Evolutionary conservation across 1,139 yeast genomes (phyloP), one percentile per base, ranked within the genome.

Genomic region (Taphrina betulina): DNA sequence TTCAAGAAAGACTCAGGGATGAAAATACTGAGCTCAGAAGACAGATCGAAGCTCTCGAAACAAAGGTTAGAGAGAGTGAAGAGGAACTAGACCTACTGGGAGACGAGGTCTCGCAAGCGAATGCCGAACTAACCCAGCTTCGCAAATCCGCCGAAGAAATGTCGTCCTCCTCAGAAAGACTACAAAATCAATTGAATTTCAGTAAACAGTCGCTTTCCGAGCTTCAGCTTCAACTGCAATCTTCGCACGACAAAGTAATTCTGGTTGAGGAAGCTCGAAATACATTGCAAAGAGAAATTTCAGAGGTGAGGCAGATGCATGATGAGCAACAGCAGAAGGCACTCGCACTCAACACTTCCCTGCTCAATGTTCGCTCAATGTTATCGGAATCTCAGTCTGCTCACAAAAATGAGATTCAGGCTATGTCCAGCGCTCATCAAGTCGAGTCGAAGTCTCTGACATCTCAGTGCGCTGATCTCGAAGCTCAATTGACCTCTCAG

Each of bases 1-100:
- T 36, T 3, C 53, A 48, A n/a, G 57, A 59, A 3, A 56, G 52
- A 22, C 14, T 58, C 35, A 51, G 42, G 8, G 51, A 34, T 16
- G 48, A 31, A 19, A 41, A 58, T 24, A 58, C 52, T 3, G 55
- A 55, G 8, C 46, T 60, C 24, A 57, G 59, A 28, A 60, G 40
- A 12, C 54, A 57, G 34, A 14, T 34, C 10, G 58, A 53, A 33
- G 43, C 38, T n/a, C 31, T 60, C 38, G 48, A 58, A 19, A 50
- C 44, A n/a, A 58, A 57, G 23, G 36, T 53, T n/a, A 43, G 51
- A 16, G 34, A 50, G 22, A 46, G 50, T 16, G 52, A 40, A 10
- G 56, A 57, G 20, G 61, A 60, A n/a, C 34, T 58, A 5, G 59
- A 58, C 8, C 17, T 23, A 7, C 20, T 26, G 5, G n/a, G 34